Base-by-base conservation (phyloP, 306 rosid genomes). In the Citrullus mucosospermus region DNA sequence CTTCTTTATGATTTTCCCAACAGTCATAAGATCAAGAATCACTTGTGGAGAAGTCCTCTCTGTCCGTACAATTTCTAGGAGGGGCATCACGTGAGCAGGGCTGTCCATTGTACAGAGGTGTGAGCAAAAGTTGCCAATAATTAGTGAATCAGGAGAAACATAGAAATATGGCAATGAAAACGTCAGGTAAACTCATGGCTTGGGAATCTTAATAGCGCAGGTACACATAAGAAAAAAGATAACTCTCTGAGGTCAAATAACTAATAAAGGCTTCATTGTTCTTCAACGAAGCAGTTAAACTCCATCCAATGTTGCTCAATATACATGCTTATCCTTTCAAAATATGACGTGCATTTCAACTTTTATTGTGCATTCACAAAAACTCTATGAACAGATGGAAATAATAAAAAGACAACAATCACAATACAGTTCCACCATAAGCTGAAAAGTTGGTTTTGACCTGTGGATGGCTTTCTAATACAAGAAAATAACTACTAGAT, bases 51-150 rank as follows among this genome's bases (percentile, higher is more conserved):
- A 91, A 81, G 99, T 92, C 84, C 68, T 89, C 76, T 93, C 79
- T 4, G 98, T 91, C 80, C 99, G 91, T 38, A 96, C 93, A 84
- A 96, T 91, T 87, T 96, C 99, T 81, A 96, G 85, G 78, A 96
- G 99, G 18, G 97, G 98, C 99, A 96, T 96, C 76, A 96, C 85
- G 74, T 96, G 98, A 79, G 99, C 99, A 86, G 99, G 99, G 72
- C 99, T 96, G 97, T 50, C 71, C 82, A 88, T 83, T 72, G 83
- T 79, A 80, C 84, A 83, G 56, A 22, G 3, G 79, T 38, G 76
- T 71, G 67, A 89, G 83, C 81, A 77, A 53, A 50, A 54, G 62
- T 51, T 53, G 62, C 25, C 13, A 22, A 70, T 51, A 51, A 30
- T 73, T 16, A 74, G 32, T 51, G 30, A 50, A 72, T 25, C 41